phyloP scores from a whole-genome alignment of 2,329 filamentous ascomycete genomes.

The Basipetospora chlamydospora region DNA sequence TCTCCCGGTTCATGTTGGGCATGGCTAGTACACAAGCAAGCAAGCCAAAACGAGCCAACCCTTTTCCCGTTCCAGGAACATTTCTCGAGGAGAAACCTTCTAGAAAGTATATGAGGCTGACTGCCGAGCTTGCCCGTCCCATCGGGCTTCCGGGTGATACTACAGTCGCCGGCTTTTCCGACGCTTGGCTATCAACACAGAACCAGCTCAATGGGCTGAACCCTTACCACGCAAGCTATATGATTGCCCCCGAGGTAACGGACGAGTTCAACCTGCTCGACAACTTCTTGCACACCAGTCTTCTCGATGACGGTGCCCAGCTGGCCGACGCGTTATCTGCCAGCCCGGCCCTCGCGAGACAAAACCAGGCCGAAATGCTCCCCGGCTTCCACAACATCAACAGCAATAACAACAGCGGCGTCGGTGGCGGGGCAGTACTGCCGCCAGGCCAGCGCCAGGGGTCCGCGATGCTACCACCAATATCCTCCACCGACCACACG shows the following conservation, averaged over 20 bases:
- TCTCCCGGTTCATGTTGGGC: too few relatives aligned
- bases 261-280: constrained; percentile 95
- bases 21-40: too few relatives aligned
- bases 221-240: constrained; percentile 83
- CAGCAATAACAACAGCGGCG: constrained; percentile 20
- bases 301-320: constrained; percentile 69
- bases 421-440: constrained; percentile 3
- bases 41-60: too few relatives aligned
- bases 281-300: constrained; percentile 85
- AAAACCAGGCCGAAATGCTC: constrained; percentile 23
- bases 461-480: constrained; percentile 17
- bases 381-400: constrained; percentile 33
- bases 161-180: constrained; percentile 62
- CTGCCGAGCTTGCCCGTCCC: too few relatives aligned
- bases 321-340: constrained; percentile 39
- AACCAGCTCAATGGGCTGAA: constrained; percentile 91
- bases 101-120: too few relatives aligned
- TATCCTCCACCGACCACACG: constrained; percentile 6
- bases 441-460: constrained; percentile 16
- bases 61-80: too few relatives aligned
- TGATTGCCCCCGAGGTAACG: constrained; percentile 83
- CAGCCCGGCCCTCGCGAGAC: constrained; percentile 16
- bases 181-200: constrained; percentile 66
- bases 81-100: too few relatives aligned
- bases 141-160: too few relatives aligned